Conservation (phyloP, 768 basidiomycete species). For the Amanita rimosa region DNA sequence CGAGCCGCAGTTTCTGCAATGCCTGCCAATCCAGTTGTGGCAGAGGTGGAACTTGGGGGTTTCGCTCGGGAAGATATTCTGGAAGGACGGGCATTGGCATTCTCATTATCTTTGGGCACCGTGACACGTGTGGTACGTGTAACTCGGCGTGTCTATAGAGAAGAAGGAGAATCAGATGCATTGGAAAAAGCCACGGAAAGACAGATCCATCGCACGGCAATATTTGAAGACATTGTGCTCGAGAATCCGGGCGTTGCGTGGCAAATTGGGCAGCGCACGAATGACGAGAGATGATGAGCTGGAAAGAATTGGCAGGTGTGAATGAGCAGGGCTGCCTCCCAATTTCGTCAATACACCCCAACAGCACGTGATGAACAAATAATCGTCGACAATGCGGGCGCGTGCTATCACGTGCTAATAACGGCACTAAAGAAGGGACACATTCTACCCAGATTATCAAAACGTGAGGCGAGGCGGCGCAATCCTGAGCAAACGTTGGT, state of each 20-base stretch:
- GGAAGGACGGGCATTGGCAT: slow-evolving; percentile 55
- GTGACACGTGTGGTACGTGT: slow-evolving; percentile 38
- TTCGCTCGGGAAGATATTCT: slow-evolving; percentile 55
- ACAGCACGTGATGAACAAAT: slow-evolving; percentile 4
- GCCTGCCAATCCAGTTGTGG: slow-evolving; percentile 22
- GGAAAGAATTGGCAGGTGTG: slow-evolving; percentile 12
- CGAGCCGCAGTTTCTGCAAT: slow-evolving; percentile 30
- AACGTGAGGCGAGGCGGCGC: not conserved
- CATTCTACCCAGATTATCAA: not conserved
- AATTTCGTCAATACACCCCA: slow-evolving; percentile 16
- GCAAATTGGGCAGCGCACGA: slow-evolving; percentile 7
- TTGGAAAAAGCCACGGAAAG: slow-evolving; percentile 4
- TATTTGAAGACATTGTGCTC: slow-evolving; percentile 33
- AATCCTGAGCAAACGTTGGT: too few relatives aligned
- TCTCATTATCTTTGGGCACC: slow-evolving; percentile 61
- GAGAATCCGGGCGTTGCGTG: slow-evolving; percentile 15
- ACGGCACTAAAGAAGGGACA: too few relatives aligned
- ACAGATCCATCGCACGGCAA: slow-evolving; percentile 26
- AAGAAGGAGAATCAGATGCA: not conserved
- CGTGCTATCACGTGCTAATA: slow-evolving; percentile 25
- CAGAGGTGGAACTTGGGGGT: slow-evolving; percentile 30
- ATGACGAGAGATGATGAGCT: slow-evolving; percentile 9
- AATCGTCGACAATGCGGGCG: slow-evolving; percentile 15
- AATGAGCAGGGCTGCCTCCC: slow-evolving; percentile 10
- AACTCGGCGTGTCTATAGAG: slow-evolving; percentile 54